Conservation (phyloP, 2,329 filamentous ascomycete species). For the Fusarium odoratissimum region DNA sequence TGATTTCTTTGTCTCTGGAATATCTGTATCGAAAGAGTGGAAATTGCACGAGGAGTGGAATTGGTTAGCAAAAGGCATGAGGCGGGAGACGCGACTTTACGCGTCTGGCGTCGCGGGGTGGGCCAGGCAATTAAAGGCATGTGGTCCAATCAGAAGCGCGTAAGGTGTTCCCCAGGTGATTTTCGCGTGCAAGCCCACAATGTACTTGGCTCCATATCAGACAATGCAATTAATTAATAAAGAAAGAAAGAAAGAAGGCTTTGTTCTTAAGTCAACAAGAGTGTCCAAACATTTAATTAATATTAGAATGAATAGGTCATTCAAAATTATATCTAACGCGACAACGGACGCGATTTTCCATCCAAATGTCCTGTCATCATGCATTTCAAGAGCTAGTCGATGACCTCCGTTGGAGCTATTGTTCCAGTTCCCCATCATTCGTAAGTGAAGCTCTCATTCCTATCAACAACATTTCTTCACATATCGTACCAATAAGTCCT, state of each 20-base stretch:
- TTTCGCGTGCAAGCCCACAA: not conserved
- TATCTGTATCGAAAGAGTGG: constrained; percentile 10
- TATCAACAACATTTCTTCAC: not conserved
- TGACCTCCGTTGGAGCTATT: not conserved
- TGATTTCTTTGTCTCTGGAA: constrained; percentile 44
- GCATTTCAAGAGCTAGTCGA: not conserved
- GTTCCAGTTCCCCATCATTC: not conserved
- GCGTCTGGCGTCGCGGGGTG: constrained; percentile 45
- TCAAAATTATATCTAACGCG: too few species aligned
- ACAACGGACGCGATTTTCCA: not conserved
- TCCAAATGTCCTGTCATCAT: not conserved
- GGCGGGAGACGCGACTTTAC: constrained; percentile 51
- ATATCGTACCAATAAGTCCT: not conserved
- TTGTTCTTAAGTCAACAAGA: not conserved
- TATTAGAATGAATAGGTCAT: not conserved
- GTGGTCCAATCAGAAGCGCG: constrained; percentile 29
- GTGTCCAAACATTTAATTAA: not conserved
- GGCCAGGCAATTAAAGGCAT: constrained; percentile 40
- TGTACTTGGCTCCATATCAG: not conserved
- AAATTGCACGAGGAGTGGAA: constrained; percentile 29
- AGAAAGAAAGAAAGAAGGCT: not conserved
- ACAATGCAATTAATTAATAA: not conserved
- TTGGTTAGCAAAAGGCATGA: constrained; percentile 16
- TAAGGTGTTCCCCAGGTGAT: constrained; percentile 15
- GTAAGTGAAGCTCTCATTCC: not conserved